Evolutionary conservation across 805 yeast species (phyloP).

Genomic region (Candida krabiensis): DNA sequence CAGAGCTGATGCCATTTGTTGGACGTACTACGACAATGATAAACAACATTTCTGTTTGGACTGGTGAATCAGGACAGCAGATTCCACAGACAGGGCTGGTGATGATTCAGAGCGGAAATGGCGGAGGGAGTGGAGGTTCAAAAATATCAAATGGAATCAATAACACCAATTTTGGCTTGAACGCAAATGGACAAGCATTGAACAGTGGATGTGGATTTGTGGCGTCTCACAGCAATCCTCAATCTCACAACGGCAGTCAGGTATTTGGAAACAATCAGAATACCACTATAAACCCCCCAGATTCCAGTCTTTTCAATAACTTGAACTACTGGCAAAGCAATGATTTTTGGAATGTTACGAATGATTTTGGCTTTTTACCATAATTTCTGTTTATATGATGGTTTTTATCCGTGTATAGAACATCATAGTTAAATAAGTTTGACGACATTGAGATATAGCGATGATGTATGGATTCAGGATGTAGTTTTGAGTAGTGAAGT

Average conservation of each 20-base stretch:
- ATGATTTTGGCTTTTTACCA: slow-evolving; percentile 48
- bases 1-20: slow-evolving; percentile 35
- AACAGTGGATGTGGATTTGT: too few relatives aligned
- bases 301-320: slow-evolving; percentile 19
- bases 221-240: too few relatives aligned
- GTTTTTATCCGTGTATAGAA: too few relatives aligned
- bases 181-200: slow-evolving; percentile 5
- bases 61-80: slow-evolving; percentile 46
- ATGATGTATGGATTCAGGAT: too few relatives aligned
- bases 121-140: slow-evolving; percentile 8
- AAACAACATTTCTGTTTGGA: slow-evolving; percentile 61
- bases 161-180: not conserved
- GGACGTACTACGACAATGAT: slow-evolving; percentile 61
- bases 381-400: slow-evolving; percentile 10
- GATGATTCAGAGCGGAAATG: slow-evolving; percentile 22
- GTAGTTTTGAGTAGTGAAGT: too few relatives aligned
- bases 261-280: too few relatives aligned
- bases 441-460: too few relatives aligned
- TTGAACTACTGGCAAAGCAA: slow-evolving; percentile 32
- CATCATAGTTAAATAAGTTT: too few relatives aligned
- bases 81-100: slow-evolving; percentile 37
- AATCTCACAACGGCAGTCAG: too few relatives aligned
- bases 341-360: slow-evolving; percentile 49
- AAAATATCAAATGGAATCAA: not conserved
- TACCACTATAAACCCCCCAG: slow-evolving; percentile 6